Evolutionary conservation across 1,284 basidiomycete genomes (phyloP), one percentile per base, ranked within the genome.

Genomic region (Afroboletus lepidellus): DNA sequence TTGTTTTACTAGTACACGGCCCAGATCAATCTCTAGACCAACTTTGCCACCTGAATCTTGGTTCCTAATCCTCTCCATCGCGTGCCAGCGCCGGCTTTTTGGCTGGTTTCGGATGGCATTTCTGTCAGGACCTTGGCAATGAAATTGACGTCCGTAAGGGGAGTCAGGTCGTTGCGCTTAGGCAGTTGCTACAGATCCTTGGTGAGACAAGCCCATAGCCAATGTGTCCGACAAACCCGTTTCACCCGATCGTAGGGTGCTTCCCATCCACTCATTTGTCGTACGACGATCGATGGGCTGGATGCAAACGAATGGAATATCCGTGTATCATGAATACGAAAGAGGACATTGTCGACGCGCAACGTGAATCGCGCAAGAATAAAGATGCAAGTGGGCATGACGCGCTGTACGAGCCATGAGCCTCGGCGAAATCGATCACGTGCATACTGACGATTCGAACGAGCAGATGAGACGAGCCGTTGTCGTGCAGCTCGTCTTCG

Each of bases 321-420:
- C 36, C 97, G 79, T 0, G 94, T 95, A 63, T 99, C 97, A 61
- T 84, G 50, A 34, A 87, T 82, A 37, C 97, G 81, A 74, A 99
- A 99, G 37, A 98, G 80, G 38, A 99, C 97, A 51, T 90, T 83
- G 69, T 99, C 97, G 43, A 99, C 94, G 20, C 97, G 84, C 5
- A 99, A 77, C n/a, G 92, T 94, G 69, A 98, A 93, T 8, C 97
- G 82, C 1, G 87, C 81, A 9, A 99, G 83, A 56, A 98, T 84
- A 70, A 98, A 96, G 60, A 98, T 80, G 46, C 90, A 96, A n/a
- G 87, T 88, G 0, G 96, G 94, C 95, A 99, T 99, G 42, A 99
- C 94, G 51, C 97, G 87, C 94, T 97, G 62, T 20, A 29, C 27
- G 49, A 18, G n/a, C 11, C 16, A 39, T 55, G 48, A 58, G 57